phyloP scores from a whole-genome alignment of 306 rosid species.

The Spatholobus suberectus region DNA sequence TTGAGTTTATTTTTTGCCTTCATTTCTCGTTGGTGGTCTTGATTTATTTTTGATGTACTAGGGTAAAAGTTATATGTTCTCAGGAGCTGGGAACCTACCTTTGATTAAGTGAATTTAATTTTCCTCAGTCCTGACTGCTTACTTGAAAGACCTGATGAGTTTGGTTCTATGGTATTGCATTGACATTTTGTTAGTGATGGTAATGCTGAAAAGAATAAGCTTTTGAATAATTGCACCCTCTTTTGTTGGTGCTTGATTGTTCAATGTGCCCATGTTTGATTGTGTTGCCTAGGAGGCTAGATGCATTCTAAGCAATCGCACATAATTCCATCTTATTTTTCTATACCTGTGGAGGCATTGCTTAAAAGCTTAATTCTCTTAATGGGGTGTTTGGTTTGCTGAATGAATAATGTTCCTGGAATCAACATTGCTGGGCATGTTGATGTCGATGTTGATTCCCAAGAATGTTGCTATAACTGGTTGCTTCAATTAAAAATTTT shows the following conservation, averaged over 20 bases:
- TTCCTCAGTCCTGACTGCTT: not conserved
- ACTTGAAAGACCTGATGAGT: not conserved
- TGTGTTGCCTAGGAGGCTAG: constrained; percentile 21
- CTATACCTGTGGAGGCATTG: not conserved
- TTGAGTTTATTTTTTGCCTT: not conserved
- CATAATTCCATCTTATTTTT: not conserved
- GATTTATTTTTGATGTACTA: not conserved
- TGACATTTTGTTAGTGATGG: not conserved
- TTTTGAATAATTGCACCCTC: not conserved
- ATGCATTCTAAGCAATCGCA: not conserved
- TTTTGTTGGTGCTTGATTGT: not conserved
- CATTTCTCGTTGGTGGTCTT: constrained; percentile 10
- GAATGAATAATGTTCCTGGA: not conserved
- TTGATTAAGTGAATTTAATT: not conserved
- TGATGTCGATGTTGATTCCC: not conserved
- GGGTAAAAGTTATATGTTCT: not conserved
- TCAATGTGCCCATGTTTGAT: constrained; percentile 29
- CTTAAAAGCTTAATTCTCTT: not conserved
- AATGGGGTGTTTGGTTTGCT: not conserved
- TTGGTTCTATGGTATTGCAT: constrained; percentile 1
- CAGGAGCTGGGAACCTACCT: constrained; percentile 7
- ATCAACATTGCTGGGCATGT: not conserved
- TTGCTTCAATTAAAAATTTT: not conserved
- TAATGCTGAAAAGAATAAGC: not conserved
- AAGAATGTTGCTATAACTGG: constrained; percentile 4